Percentiles rank a stretch among this genome's conserved stretches.
Evolutionary conservation across 768 basidiomycete species (phyloP).

Genomic region (Russula ochroleuca): DNA sequence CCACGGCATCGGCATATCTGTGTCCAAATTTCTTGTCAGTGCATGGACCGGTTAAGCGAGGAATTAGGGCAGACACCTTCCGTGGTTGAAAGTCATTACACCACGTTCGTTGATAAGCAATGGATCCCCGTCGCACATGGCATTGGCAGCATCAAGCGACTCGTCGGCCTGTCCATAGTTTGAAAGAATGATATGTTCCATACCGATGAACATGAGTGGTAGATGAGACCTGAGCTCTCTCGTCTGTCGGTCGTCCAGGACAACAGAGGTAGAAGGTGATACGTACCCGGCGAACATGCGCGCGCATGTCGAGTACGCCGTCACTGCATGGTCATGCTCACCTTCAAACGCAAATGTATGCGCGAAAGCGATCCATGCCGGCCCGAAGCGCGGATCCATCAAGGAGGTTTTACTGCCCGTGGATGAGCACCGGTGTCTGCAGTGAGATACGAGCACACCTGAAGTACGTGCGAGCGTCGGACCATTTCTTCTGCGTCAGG

Average conservation of each 20-base stretch:
- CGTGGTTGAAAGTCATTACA: constrained; percentile 85
- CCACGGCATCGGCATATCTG: constrained; percentile 70
- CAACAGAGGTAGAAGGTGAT: constrained; percentile 16
- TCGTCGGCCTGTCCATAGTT: constrained; percentile 82
- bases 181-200: constrained; percentile 93
- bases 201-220: constrained; percentile 92
- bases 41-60: background rate
- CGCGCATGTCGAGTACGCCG: constrained; percentile 95
- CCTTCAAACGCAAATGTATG: constrained; percentile 97
- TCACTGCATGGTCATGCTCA: constrained; percentile 97
- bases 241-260: background rate
- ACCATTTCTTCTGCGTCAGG: constrained; percentile 79
- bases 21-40: background rate
- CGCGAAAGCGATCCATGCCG: constrained; percentile 97
- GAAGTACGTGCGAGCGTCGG: constrained; percentile 90
- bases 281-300: constrained; percentile 89
- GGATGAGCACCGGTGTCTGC: constrained; percentile 9
- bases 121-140: constrained; percentile 85
- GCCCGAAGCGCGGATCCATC: constrained; percentile 94
- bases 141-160: constrained; percentile 74
- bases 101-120: constrained; percentile 88
- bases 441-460: constrained; percentile 53
- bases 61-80: constrained; percentile 51
- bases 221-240: constrained; percentile 77
- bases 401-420: constrained; percentile 81